Base-by-base conservation (phyloP, 805 yeast species). In the Starmerella ratchasimensis region DNA sequence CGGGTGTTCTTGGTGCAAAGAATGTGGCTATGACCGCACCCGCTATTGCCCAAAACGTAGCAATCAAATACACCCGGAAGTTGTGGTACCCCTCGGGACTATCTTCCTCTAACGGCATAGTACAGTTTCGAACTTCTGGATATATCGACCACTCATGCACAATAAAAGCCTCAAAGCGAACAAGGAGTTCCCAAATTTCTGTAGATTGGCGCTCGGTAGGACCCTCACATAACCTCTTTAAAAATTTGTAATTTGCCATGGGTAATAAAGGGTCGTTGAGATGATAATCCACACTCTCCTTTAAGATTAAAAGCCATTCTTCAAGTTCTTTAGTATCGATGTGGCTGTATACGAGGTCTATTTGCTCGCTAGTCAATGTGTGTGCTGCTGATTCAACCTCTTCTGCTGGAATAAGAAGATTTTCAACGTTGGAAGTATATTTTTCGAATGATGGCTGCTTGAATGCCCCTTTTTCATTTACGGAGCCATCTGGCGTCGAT, bases 51-150 rank as follows among this genome's bases (percentile, higher is more conserved):
- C 72, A 70, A 34, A 68, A 47, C 2, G 67, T 47, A 2, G 71
- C 71, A 23, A 72, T 56, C 10, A 63, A 56, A 52, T 71, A 72
- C 5, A 66, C 69, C 37, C 79, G 60, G 34, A 69, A 46, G 5
- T 73, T 70, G 36, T 72, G 74, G 30, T 57, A 60, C 1, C 65
- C 64, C 28, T 61, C 49, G 14, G 47, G 40, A 5, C 44, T 64
- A 62, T 31, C 37, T 38, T 72, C 75, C 45, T 71, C 77, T 29
- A 51, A 58, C 1, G 75, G 68, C 24, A 65, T 67, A 3, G 70
- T 65, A 21, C 72, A 68, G 5, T 77, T 67, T 19, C 79, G 56
- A n/a, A 74, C 74, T 50, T 74, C 78, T 2, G 77, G 74, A 44
- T 72, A 72, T 2, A 76, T 74, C 1, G 76, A 71, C 53, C 65